These are phyloP conservation scores for Trichoderma guizhouense DNA, from an alignment of 2,329 filamentous ascomycete genomes.

Conservation along the genomic window DNA sequence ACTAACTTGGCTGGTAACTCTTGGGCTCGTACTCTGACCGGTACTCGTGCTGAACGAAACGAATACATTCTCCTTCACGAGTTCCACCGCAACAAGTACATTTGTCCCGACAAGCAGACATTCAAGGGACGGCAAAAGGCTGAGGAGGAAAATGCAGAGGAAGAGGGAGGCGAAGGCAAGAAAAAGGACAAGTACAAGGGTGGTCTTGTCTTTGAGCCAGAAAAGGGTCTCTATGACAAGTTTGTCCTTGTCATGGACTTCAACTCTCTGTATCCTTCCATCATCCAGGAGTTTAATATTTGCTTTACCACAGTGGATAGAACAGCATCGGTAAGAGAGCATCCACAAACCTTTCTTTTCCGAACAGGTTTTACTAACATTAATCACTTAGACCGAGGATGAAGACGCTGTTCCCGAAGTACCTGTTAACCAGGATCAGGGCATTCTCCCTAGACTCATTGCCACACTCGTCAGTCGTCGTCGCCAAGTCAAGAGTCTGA, in stretches of 20 bases:
- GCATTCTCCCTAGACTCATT: conserved; percentile 87
- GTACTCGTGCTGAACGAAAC: conserved; percentile 94
- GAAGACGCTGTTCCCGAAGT: conserved; percentile 89
- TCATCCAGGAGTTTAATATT: conserved; percentile 99
- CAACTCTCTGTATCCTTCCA: conserved; percentile 96
- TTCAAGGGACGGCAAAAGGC: conserved; percentile 70
- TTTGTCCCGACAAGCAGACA: conserved; percentile 90
- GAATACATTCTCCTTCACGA: conserved; percentile 99
- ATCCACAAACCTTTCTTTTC: background rate
- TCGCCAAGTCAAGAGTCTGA: conserved; percentile 89
- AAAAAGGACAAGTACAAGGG: conserved; percentile 99
- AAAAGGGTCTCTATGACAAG: conserved; percentile 96
- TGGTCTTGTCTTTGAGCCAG: conserved; percentile 95
- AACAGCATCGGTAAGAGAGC: conserved; percentile 58
- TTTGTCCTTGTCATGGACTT: conserved; percentile 99
- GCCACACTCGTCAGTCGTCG: conserved; percentile 84
- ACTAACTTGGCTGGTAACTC: conserved; percentile 98
- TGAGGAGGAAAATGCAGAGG: conserved; percentile 67
- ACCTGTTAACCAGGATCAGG: conserved; percentile 71
- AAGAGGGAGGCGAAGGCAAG: conserved; percentile 71
- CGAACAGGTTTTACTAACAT: conserved; percentile 28
- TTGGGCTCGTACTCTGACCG: conserved; percentile 92
- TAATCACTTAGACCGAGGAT: conserved; percentile 51
- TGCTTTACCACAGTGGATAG: conserved; percentile 97
- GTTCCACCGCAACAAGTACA: conserved; percentile 95